phyloP scores from a whole-genome alignment of 2,329 filamentous ascomycete genomes.

The Fusarium buxicola region DNA sequence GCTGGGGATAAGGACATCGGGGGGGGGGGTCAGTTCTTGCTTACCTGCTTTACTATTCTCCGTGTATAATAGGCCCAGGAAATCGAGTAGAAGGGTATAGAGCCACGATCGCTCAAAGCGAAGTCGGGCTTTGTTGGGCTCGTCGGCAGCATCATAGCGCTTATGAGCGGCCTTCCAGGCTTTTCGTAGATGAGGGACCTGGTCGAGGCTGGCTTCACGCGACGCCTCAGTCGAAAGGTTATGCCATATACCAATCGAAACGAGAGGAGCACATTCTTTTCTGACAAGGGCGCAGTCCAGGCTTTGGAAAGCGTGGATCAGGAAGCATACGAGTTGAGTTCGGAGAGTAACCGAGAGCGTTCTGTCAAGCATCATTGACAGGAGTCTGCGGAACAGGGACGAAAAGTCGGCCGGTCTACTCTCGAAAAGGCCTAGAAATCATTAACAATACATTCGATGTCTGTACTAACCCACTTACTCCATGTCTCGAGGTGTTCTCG shows the following conservation, averaged over 20 bases:
- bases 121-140: slow-evolving; percentile 79
- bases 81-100: slow-evolving; percentile 86
- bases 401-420: slow-evolving; percentile 86
- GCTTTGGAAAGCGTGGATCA: slow-evolving; percentile 93
- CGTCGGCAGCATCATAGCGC: slow-evolving; percentile 88
- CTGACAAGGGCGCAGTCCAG: slow-evolving; percentile 88
- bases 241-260: slow-evolving; percentile 96
- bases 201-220: slow-evolving; percentile 78
- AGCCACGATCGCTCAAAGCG: slow-evolving; percentile 96
- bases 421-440: slow-evolving; percentile 75
- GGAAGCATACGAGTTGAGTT: slow-evolving; percentile 86
- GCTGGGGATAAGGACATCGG: background rate
- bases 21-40: slow-evolving; percentile 13
- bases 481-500: slow-evolving; percentile 89
- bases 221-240: slow-evolving; percentile 83
- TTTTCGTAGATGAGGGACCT: slow-evolving; percentile 81
- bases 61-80: slow-evolving; percentile 78
- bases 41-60: slow-evolving; percentile 60
- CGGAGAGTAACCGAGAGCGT: slow-evolving; percentile 75
- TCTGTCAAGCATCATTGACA: slow-evolving; percentile 84
- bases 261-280: slow-evolving; percentile 95
- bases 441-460: slow-evolving; percentile 32
- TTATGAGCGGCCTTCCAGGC: slow-evolving; percentile 90
- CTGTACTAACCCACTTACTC: slow-evolving; percentile 63
- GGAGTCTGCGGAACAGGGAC: slow-evolving; percentile 85